Evolutionary conservation across 1,139 yeast species (phyloP).

Genomic region (Candida tunisiensis): DNA sequence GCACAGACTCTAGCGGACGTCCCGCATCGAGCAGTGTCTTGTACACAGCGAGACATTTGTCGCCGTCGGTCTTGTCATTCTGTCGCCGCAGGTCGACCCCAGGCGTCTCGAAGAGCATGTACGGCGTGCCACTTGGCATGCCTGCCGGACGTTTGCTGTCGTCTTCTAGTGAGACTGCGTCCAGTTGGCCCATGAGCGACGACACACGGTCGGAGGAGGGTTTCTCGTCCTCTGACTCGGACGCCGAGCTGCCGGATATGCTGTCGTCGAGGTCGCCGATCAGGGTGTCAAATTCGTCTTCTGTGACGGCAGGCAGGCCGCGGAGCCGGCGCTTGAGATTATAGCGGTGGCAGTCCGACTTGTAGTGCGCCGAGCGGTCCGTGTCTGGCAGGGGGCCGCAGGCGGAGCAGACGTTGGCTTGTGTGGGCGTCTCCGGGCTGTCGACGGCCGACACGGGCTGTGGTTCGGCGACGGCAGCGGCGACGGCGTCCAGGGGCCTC

Average conservation of each 20-base stretch:
- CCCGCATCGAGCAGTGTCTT: conserved; percentile 42
- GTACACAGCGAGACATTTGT: conserved; percentile 48
- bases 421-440: too few species aligned
- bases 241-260: conserved; percentile 31
- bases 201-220: conserved; percentile 4
- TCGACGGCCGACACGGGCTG: too few species aligned
- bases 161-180: conserved; percentile 14
- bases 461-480: too few species aligned
- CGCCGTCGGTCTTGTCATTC: conserved; percentile 17
- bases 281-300: conserved; percentile 40
- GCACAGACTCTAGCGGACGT: too few species aligned
- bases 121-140: too few species aligned
- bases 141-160: too few species aligned
- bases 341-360: conserved; percentile 41
- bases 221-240: conserved; percentile 20
- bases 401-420: too few species aligned
- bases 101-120: too few species aligned
- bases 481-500: too few species aligned
- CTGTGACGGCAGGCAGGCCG: conserved; percentile 32
- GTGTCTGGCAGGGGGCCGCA: too few species aligned
- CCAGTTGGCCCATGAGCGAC: conserved; percentile 6
- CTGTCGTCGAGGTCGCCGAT: conserved; percentile 36
- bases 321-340: conserved; percentile 39
- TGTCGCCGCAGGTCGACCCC: too few species aligned
- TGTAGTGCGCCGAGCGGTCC: too few species aligned